Evolutionary conservation across 371 early-diverging fungal species (phyloP), one percentile per base, ranked within the genome.

Genomic region (Dichotomocladium elegans): DNA sequence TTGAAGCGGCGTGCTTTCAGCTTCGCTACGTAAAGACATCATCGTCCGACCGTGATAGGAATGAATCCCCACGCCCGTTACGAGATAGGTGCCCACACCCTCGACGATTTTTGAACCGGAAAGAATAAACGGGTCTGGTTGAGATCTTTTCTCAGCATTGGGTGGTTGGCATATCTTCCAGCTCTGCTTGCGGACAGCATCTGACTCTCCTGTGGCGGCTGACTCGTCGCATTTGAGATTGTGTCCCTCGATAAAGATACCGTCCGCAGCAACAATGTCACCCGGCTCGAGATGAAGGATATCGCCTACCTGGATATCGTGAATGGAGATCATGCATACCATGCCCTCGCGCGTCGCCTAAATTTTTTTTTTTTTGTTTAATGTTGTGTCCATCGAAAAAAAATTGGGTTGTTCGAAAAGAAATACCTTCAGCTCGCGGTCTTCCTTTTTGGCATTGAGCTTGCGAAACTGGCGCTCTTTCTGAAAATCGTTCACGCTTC

Each of bases 161-260:
- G 33, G 25, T 9, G 24, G 49, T n/a, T 41, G 41, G 44, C 69
- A 70, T 0, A 66, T 66, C 21, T 62, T 37, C 63, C 65, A 73
- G 1, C 54, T 35, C 14, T 57, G 27, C 51, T 77, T 77, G 43
- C 81, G 82, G 43, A 94, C 76, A 0, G 88, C 80, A 48, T 93
- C 89, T 1, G 92, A 86, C 74, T 96, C 96, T 34, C 96, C 96
- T 1, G 95, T 96, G 7, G 93, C 88, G 28, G 91, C 84, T 5
- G 89, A 88, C 61, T 96, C 97, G 64, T 96, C 97, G 65, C 90
- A 90, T 22, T 75, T 81, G 31, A 96, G 62, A 66, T 91, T 88
- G 59, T 89, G 88, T n/a, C 93, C 93, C 41, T 76, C 70, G 35
- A 94, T 73, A 55, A 88, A 81, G 37, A 97, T 77, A 54, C 94